Evolutionary conservation across 768 basidiomycete genomes (phyloP).

Genomic region (Leucogyrophana mollusca): DNA sequence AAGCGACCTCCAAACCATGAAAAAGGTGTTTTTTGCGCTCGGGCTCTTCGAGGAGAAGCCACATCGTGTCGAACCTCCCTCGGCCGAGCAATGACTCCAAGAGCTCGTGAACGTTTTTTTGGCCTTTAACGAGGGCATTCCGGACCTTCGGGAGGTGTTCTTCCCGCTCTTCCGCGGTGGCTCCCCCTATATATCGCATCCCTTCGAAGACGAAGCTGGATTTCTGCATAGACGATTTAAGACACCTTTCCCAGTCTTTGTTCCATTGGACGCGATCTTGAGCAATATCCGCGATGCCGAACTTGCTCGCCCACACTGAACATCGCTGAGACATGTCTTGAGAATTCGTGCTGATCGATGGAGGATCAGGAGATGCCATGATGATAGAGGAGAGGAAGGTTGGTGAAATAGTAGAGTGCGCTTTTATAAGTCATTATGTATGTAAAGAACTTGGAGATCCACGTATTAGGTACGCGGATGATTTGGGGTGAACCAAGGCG

Average conservation of each 20-base stretch:
- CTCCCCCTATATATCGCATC: background rate
- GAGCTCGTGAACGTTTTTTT: background rate
- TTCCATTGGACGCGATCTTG: conserved; percentile 15
- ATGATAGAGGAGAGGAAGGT: too few species aligned
- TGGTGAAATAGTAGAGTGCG: too few species aligned
- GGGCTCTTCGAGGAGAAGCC: conserved; percentile 14
- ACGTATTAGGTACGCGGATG: too few species aligned
- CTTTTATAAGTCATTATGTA: too few species aligned
- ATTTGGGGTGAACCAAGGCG: too few species aligned
- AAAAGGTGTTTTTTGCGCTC: conserved; percentile 12
- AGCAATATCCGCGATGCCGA: conserved; percentile 5
- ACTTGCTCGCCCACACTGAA: conserved; percentile 4
- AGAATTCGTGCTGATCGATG: too few species aligned
- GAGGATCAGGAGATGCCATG: too few species aligned
- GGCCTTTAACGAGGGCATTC: background rate
- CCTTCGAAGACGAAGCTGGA: conserved; percentile 10
- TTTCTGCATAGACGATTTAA: conserved; percentile 5
- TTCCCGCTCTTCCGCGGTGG: background rate
- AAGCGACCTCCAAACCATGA: conserved; percentile 13
- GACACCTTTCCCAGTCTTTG: conserved; percentile 18
- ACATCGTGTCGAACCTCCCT: conserved; percentile 10
- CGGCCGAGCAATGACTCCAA: background rate
- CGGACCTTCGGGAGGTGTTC: background rate
- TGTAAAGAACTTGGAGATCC: too few species aligned
- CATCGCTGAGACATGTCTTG: too few species aligned